Evolutionary conservation across 148 eudicot species (phyloP), one percentile per base, ranked within the genome.

Genomic region (Limonium bicolor): DNA sequence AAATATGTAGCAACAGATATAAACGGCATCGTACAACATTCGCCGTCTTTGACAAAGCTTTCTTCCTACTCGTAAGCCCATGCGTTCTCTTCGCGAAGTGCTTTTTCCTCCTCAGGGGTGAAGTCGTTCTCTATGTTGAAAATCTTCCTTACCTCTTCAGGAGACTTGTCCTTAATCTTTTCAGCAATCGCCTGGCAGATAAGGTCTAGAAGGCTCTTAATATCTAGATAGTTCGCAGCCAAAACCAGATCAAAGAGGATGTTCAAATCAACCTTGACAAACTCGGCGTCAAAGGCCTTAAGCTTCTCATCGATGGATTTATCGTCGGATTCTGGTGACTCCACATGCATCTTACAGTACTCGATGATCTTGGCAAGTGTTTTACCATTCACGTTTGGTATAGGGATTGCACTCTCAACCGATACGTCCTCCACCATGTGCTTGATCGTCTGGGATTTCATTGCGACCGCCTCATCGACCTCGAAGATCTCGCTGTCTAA

Each of bases 271-370:
- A 62, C 66, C 27, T 48, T 62, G 6, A 55, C 51, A 17, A 55
- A 62, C 0, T 62, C 51, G 12, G 55, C 40, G 33, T 62, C 66
- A 60, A 60, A 62, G 0, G 8, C 18, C 47, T 50, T 62, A 0
- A 62, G 24, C 0, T 28, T 56, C 2, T 42, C 60, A 11, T 41
- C 38, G 23, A 4, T 16, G 2, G 1, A 19, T 4, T 18, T 4
- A 11, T 48, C 40, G 3, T 48, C 9, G 4, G 41, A 2, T 8
- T 22, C 19, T 2, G 46, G 20, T 14, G 9, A 6, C 1, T 41
- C 56, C 4, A 22, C 52, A 39, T 62, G 67, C 43, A 49, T 62
- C 22, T 50, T 50, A 32, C 67, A 50, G 37, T 62, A 62, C 54
- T 62, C 67, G 3, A 62, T 62, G 1, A 62, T 51, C 32, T 49